Conservation (phyloP, 805 yeast genomes). For the Jamesozyma piceae region DNA sequence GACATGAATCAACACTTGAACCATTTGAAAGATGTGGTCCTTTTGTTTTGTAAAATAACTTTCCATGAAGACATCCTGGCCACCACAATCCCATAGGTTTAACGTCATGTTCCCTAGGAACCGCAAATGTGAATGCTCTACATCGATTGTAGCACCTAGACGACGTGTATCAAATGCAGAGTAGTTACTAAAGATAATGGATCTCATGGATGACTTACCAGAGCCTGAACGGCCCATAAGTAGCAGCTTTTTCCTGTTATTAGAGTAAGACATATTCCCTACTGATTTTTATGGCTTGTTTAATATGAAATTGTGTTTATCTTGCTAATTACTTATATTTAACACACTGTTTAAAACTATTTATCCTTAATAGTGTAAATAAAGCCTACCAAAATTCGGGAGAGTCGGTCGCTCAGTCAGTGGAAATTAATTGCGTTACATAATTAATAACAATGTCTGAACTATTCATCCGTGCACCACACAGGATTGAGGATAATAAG, state of each 20-base stretch:
- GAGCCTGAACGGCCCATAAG: slow-evolving; percentile 91
- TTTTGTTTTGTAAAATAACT: slow-evolving; percentile 81
- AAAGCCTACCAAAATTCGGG: no score
- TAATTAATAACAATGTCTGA: no score
- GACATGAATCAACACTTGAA: slow-evolving; percentile 89
- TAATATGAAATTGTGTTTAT: neutral
- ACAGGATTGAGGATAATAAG: no score
- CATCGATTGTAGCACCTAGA: slow-evolving; percentile 94
- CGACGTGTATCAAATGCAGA: slow-evolving; percentile 94
- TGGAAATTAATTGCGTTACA: no score
- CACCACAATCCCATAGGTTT: slow-evolving; percentile 97
- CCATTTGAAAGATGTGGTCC: slow-evolving; percentile 90
- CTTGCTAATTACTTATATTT: neutral
- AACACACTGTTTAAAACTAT: no score
- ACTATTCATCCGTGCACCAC: no score
- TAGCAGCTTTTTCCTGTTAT: slow-evolving; percentile 50
- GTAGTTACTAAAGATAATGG: slow-evolving; percentile 89
- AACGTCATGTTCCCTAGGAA: slow-evolving; percentile 92
- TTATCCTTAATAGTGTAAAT: no score
- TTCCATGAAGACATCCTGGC: slow-evolving; percentile 94
- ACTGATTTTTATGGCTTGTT: neutral
- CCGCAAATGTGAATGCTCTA: slow-evolving; percentile 91
- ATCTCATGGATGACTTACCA: slow-evolving; percentile 95
- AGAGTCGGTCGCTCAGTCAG: no score
- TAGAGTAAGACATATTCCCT: slow-evolving; percentile 6